Percentiles rank a stretch among this genome's conserved stretches.
phyloP scores from a whole-genome alignment of 2,329 filamentous ascomycete genomes.

The Fusarium mangiferae region DNA sequence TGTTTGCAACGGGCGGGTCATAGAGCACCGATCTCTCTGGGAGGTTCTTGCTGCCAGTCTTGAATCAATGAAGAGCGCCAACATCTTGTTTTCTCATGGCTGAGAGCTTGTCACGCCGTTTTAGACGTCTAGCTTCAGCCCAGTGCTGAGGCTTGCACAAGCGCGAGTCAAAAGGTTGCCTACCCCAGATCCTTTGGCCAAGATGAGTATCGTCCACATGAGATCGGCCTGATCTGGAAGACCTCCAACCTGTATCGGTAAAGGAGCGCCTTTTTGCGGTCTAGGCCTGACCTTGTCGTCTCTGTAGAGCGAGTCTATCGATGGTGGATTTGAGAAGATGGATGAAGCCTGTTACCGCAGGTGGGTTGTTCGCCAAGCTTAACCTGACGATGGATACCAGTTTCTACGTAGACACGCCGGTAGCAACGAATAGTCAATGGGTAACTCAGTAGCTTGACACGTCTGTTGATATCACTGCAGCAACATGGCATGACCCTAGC shows the following conservation, averaged over 20 bases:
- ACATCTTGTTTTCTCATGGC: neutral
- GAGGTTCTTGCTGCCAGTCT: neutral
- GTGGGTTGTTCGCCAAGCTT: conserved; percentile 29
- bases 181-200: conserved; percentile 33
- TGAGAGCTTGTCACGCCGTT: conserved; percentile 15
- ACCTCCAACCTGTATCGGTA: conserved; percentile 13
- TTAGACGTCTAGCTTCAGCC: conserved; percentile 18
- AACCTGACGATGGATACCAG: conserved; percentile 21
- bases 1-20: conserved; percentile 1
- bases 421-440: conserved; percentile 26
- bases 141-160: conserved; percentile 24
- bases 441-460: conserved; percentile 22
- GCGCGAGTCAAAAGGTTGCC: conserved; percentile 12
- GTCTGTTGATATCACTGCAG: conserved; percentile 33
- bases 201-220: conserved; percentile 6
- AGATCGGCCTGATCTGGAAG: conserved; percentile 25
- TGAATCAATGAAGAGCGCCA: neutral
- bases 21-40: conserved; percentile 11
- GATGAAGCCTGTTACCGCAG: conserved; percentile 8
- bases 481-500: conserved; percentile 36
- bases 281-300: conserved; percentile 11
- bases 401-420: conserved; percentile 20
- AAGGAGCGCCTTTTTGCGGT: conserved; percentile 21
- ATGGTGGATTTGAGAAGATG: conserved; percentile 21
- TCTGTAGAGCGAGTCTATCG: conserved; percentile 14